Evolutionary conservation across 345 rosid genomes (phyloP), one percentile per base, ranked within the genome.

Genomic region (Salix caprea): DNA sequence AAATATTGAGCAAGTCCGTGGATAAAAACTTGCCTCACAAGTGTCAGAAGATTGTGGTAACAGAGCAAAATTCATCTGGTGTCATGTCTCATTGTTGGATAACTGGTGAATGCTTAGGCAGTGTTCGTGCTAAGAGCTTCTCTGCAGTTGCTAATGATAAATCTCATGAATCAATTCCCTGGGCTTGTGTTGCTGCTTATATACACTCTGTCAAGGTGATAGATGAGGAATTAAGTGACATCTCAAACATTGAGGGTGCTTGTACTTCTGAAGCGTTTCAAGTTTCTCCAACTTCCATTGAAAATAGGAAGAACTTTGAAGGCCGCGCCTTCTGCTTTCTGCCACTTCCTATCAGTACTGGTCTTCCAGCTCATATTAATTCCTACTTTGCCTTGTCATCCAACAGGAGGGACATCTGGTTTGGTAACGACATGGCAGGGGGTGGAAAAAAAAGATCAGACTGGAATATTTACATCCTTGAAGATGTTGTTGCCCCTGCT

Each of bases 341-440:
- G 75, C 98, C 98, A 37, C 83, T 94, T 67, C 98, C 98, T 39
- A 86, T 94, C 75, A 86, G 81, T 81, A 94, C 97, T 58, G 93
- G 94, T 48, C 97, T 94, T 83, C 98, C 97, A 75, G 91, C 82
- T 44, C 98, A 94, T 85, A 86, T 94, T 62, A 94, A 94, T 90
- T 89, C 97, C 65, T 94, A 92, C 84, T 94, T 94, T 89, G 98
- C 92, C 83, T 81, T 94, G 84, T 94, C 97, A 61, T 94, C 98
- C 69, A 94, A 94, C 80, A 84, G 98, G 80, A 92, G 98, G 84
- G 98, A 94, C 82, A 93, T 94, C 82, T 94, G 98, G 98, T 92
- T 92, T 87, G 98, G 98, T 72, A 91, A 88, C 83, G 98, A 94
- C 87, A 94, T 94, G 98, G 91, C 96, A 44, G 98, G 98, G 72